phyloP scores from a whole-genome alignment of 805 yeast genomes.

The Pichia exigua region DNA sequence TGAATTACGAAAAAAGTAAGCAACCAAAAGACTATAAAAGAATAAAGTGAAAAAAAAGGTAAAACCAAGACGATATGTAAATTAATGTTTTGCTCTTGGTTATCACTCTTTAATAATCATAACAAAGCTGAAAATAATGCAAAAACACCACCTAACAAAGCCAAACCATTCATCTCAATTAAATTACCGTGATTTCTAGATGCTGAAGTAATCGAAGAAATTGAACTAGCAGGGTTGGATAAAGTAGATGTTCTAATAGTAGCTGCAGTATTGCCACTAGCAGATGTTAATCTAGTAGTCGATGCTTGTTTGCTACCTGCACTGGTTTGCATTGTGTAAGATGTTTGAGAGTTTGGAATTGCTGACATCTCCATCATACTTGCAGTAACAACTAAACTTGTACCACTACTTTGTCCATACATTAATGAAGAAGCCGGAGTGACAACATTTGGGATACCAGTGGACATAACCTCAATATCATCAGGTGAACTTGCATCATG shows the following conservation, averaged over 20 bases:
- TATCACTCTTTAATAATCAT: neutral
- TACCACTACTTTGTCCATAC: slow-evolving; percentile 15
- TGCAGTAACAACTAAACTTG: neutral
- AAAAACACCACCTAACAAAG: neutral
- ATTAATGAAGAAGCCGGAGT: slow-evolving; percentile 39
- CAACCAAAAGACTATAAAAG: too few relatives aligned
- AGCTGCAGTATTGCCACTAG: neutral
- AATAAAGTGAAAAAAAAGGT: too few relatives aligned
- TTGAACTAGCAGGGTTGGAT: neutral
- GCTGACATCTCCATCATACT: slow-evolving; percentile 4
- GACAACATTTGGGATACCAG: slow-evolving; percentile 42
- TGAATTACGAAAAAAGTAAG: too few relatives aligned
- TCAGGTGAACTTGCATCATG: slow-evolving; percentile 24
- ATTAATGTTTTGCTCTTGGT: too few relatives aligned
- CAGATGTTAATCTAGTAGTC: neutral
- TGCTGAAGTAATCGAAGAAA: neutral
- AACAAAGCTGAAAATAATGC: neutral
- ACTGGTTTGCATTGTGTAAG: neutral
- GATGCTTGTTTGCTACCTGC: neutral
- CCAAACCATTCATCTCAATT: neutral
- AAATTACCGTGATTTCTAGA: neutral
- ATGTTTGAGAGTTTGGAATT: slow-evolving; percentile 1
- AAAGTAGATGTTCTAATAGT: neutral
- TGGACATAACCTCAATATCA: slow-evolving; percentile 31
- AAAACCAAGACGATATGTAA: too few relatives aligned